Evolutionary conservation across 352 stramenopile genomes (phyloP).

Genomic region (Pythium phragmitis): DNA sequence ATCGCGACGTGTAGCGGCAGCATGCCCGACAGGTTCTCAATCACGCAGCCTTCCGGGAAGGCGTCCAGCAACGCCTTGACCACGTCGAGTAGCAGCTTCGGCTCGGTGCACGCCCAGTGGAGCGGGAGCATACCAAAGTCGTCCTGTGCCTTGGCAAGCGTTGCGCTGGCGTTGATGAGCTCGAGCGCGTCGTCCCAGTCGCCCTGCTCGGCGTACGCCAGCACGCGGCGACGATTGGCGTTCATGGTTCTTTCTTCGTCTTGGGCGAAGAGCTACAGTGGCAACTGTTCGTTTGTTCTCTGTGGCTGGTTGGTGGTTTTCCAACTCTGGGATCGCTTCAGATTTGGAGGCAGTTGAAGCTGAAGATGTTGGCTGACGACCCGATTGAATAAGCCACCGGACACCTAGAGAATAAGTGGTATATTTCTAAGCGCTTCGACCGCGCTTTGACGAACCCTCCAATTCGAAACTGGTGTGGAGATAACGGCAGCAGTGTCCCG

Average conservation of each 20-base stretch:
- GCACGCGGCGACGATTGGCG: slow-evolving; percentile 40
- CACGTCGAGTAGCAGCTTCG: slow-evolving; percentile 41
- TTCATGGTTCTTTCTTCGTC: slow-evolving; percentile 34
- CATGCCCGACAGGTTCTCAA: slow-evolving; percentile 80
- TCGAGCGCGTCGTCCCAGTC: slow-evolving; percentile 57
- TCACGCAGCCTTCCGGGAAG: slow-evolving; percentile 53
- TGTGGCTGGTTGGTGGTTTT: not conserved
- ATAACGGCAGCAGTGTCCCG: not conserved
- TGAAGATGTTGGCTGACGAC: not conserved
- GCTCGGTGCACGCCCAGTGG: slow-evolving; percentile 82
- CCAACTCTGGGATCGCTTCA: slow-evolving; percentile 8
- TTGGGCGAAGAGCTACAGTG: not conserved
- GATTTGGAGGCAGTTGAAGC: not conserved
- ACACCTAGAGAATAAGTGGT: slow-evolving; percentile 1
- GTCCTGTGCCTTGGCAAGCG: slow-evolving; percentile 65
- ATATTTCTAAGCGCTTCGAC: slow-evolving; percentile 16
- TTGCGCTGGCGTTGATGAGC: slow-evolving; percentile 36
- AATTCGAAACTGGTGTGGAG: slow-evolving; percentile 14
- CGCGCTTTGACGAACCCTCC: slow-evolving; percentile 3
- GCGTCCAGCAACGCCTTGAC: slow-evolving; percentile 45
- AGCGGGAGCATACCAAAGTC: slow-evolving; percentile 84
- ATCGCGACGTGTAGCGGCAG: slow-evolving; percentile 82
- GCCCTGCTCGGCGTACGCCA: slow-evolving; percentile 61
- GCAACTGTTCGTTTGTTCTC: not conserved
- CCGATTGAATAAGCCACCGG: not conserved